Evolutionary conservation across 345 rosid genomes (phyloP), one percentile per base, ranked within the genome.

Genomic region (Capsella bursapastoris): DNA sequence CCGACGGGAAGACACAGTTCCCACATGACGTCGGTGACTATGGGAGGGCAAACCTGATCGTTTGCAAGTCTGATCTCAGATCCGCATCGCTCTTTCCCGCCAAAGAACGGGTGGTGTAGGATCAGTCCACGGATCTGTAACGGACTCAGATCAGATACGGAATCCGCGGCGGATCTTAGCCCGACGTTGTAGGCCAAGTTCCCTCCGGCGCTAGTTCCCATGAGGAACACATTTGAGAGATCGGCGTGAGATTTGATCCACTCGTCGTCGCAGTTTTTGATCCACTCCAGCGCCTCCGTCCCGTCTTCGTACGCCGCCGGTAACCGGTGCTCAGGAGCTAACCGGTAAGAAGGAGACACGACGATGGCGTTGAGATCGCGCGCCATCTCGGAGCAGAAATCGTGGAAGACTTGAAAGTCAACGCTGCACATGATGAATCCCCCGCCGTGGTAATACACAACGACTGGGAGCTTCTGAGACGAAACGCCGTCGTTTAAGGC

Each of bases 281-380:
- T 79, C 82, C 80, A 83, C 4, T 67, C 66, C 48, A 90, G 45
- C 9, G 80, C 85, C 22, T 84, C 93, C 11, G 65, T 5, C 0
- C 87, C 90, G 38, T 90, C 93, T 0, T 88, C 91, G 32, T 86
- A 88, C 25, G 90, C 88, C 15, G 85, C 84, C 6, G 93, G 96
- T 8, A 86, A 85, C 1, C 91, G 85, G 47, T 88, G 75, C 86
- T 88, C 96, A 0, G 96, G 96, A 8, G 91, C 89, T 0, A 85
- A 74, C 3, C 90, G 85, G 66, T 89, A 84, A 0, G 82, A 84
- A 22, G 82, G 78, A 0, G 93, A 84, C 0, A 77, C 83, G 4
- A 90, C 77, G n/a, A 87, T 47, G 1, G 78, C 85, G 31, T 77
- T 68, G 58, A 82, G 76, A 4, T 67, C 63, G 10, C 27, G 43